Evolutionary conservation across 2,329 filamentous ascomycete species (phyloP).

Genomic region (Talaromyces amestolkiae): DNA sequence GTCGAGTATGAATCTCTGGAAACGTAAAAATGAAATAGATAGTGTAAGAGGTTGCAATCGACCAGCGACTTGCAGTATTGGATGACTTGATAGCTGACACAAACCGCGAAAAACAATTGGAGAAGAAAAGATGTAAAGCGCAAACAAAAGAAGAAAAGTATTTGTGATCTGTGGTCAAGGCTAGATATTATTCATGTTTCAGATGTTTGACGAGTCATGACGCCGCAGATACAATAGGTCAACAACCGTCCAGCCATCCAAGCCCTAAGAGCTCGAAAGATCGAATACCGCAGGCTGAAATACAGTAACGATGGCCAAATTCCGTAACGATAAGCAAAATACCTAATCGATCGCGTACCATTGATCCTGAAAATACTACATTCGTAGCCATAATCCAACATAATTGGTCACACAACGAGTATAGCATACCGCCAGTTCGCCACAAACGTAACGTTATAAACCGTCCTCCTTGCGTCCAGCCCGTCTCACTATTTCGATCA

Average conservation of each 20-base stretch:
- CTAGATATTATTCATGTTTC: background rate
- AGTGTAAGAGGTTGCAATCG: slow-evolving; percentile 5
- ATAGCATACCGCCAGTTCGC: background rate
- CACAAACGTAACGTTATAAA: background rate
- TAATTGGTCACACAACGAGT: background rate
- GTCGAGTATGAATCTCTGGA: background rate
- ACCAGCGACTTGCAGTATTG: slow-evolving; percentile 6
- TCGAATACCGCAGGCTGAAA: background rate
- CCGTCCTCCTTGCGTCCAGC: background rate
- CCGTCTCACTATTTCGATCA: background rate
- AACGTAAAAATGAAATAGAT: background rate
- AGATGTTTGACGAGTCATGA: background rate
- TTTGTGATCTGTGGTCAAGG: background rate
- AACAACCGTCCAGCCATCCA: background rate
- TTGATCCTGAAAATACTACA: background rate
- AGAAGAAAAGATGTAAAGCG: background rate
- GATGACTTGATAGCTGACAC: background rate
- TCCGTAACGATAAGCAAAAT: background rate
- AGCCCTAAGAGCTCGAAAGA: slow-evolving; percentile 1
- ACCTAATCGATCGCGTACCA: background rate
- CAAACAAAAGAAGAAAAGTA: background rate
- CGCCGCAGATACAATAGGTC: background rate
- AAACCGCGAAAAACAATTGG: background rate
- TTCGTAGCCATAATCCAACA: background rate
- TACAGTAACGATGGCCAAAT: background rate